Base-by-base conservation (phyloP, 345 rosid species). In the Eucalyptus regnans region DNA sequence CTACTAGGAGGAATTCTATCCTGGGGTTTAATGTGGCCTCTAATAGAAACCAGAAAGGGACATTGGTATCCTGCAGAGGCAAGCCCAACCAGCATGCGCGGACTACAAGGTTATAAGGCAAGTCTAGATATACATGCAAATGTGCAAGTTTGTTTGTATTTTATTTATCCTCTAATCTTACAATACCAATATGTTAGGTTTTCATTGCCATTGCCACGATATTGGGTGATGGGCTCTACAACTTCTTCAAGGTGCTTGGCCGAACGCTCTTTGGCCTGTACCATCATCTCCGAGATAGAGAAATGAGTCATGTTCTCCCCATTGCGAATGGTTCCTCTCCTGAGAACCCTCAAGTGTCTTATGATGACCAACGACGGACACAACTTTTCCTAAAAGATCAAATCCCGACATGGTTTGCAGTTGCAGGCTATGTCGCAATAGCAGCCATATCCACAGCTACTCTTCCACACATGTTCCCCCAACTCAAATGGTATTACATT, bases 21-120 rank as follows among this genome's bases (percentile, higher is more conserved):
- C 16, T 90, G 91, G 91, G 91, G 91, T 46, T 52, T 90, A 50
- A 68, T 90, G 90, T 90, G 89, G 91, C 91, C 91, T 7, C 89
- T 90, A 13, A 90, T 90, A 23, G 91, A 90, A 54, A 90, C 76
- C 8, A 86, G 7, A 66, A 86, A 81, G 64, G 91, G 91, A 16
- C 60, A 88, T 44, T 88, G 89, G 90, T 88, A 88, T 58, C 43
- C 49, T 23, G 89, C 56, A n/a, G 88, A 88, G 15, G 20, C 17
- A 37, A 68, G 52, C 46, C 62, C 54, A 71, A 66, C 86, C 52
- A 88, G 87, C 80, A 88, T 90, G 89, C 86, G 86, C 14, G 86
- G 91, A 71, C 88, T 90, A 44, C 91, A 88, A 86, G 91, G 87
- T 71, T 88, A 90, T 83, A 86, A 88, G 91, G 91, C 41, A 90